phyloP scores from a whole-genome alignment of 164 flowering plant genomes.

The Protea cynaroides region DNA sequence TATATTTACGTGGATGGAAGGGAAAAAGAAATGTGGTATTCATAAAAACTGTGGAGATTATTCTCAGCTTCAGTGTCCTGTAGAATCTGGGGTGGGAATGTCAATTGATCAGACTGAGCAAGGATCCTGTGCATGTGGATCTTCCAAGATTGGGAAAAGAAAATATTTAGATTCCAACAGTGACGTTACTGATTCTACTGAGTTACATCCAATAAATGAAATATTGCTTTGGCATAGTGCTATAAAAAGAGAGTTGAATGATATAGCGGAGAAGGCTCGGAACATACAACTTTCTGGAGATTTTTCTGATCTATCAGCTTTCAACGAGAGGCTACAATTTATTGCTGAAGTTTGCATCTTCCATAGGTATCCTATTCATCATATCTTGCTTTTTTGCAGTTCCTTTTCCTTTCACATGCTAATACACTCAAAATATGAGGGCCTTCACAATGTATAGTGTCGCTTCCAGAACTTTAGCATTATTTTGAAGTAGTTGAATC shows the following conservation, averaged over 20 bases:
- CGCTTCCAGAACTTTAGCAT: neutral
- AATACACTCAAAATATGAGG: neutral
- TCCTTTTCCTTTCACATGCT: neutral
- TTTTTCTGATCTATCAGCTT: slow-evolving; percentile 66
- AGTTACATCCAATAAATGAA: slow-evolving; percentile 66
- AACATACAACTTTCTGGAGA: slow-evolving; percentile 64
- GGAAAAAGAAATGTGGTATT: slow-evolving; percentile 22
- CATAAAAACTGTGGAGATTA: slow-evolving; percentile 24
- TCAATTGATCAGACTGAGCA: slow-evolving; percentile 21
- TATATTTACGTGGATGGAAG: slow-evolving; percentile 79
- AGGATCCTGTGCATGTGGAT: slow-evolving; percentile 35
- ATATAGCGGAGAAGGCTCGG: slow-evolving; percentile 69
- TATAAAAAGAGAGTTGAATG: slow-evolving; percentile 64
- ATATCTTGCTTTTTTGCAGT: slow-evolving; percentile 1
- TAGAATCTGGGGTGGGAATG: slow-evolving; percentile 20
- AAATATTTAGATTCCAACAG: slow-evolving; percentile 34
- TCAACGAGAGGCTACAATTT: slow-evolving; percentile 78
- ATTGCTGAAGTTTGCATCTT: slow-evolving; percentile 94
- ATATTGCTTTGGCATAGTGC: slow-evolving; percentile 91
- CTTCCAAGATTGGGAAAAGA: slow-evolving; percentile 45
- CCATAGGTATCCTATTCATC: slow-evolving; percentile 56
- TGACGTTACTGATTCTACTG: slow-evolving; percentile 23
- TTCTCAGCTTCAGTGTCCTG: slow-evolving; percentile 18
- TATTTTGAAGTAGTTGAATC: too few species aligned
- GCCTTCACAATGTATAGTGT: neutral